Evolutionary conservation across 306 rosid species (phyloP).

Genomic region (Corylus heterophylla): DNA sequence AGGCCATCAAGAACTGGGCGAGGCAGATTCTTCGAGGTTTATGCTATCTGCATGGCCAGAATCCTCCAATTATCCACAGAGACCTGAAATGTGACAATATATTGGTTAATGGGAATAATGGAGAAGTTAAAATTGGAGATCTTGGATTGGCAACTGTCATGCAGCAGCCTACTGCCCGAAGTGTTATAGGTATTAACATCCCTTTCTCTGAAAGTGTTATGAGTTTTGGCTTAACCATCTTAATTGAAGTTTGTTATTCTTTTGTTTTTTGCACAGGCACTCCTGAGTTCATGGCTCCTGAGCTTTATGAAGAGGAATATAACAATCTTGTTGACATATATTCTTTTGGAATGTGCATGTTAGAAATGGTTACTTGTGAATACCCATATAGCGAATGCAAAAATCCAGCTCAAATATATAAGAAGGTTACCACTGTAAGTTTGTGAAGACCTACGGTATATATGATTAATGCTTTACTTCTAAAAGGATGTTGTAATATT

Average conservation of each 20-base stretch:
- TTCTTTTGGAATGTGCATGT: constrained; percentile 94
- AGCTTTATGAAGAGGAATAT: constrained; percentile 93
- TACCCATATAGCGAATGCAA: constrained; percentile 90
- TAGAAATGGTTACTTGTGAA: constrained; percentile 87
- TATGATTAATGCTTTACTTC: constrained; percentile 14
- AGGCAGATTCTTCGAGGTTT: constrained; percentile 87
- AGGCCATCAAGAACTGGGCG: constrained; percentile 95
- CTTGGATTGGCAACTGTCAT: constrained; percentile 87
- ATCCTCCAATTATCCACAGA: constrained; percentile 86
- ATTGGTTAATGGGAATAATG: constrained; percentile 82
- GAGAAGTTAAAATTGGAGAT: constrained; percentile 90
- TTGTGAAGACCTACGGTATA: constrained; percentile 1
- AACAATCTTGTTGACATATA: constrained; percentile 89
- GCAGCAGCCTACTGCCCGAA: constrained; percentile 87
- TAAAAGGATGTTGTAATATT: background rate
- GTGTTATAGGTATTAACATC: constrained; percentile 66
- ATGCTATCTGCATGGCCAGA: constrained; percentile 69
- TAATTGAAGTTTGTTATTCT: background rate
- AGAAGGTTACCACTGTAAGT: constrained; percentile 91
- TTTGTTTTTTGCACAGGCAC: constrained; percentile 55
- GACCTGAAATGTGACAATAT: constrained; percentile 92
- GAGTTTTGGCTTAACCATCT: constrained; percentile 6
- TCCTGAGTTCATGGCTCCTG: constrained; percentile 98
- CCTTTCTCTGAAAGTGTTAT: background rate
- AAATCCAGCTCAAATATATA: constrained; percentile 87